Evolutionary conservation across 441 rosid species (phyloP).

Genomic region (Adansonia gregorii): DNA sequence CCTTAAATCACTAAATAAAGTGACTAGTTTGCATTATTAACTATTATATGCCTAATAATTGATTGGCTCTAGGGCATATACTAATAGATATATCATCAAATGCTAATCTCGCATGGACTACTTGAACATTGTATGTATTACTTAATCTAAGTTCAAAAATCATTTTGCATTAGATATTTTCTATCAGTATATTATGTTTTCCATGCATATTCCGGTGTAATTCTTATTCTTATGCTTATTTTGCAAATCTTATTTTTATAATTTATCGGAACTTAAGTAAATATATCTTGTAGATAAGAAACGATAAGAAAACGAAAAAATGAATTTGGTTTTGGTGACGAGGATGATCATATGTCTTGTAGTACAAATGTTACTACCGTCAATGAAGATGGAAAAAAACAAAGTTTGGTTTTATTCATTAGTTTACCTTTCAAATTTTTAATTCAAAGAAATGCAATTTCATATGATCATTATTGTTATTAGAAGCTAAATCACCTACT

Average conservation of each 20-base stretch:
- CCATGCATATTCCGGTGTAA: not conserved
- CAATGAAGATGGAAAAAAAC: constrained; percentile 73
- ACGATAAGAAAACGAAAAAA: constrained; percentile 49
- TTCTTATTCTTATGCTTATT: not conserved
- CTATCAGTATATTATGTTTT: not conserved
- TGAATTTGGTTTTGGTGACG: constrained; percentile 92
- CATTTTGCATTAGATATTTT: not conserved
- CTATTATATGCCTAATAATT: no score
- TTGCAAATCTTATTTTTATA: constrained; percentile 88
- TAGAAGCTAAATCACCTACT: no score
- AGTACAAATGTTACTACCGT: constrained; percentile 30
- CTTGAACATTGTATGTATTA: no score
- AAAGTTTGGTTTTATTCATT: constrained; percentile 31
- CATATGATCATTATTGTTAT: not conserved
- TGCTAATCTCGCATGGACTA: no score
- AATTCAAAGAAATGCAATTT: no score
- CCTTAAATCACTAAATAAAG: no score
- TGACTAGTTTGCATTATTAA: no score
- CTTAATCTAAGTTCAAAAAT: not conserved
- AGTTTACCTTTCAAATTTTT: not conserved
- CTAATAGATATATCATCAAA: no score
- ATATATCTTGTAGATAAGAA: constrained; percentile 85
- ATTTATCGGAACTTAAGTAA: constrained; percentile 93
- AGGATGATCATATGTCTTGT: constrained; percentile 53
- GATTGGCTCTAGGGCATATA: no score